Evolutionary conservation across 176 grass and related monocot genomes (phyloP).

Genomic region (Musa schizocarpa): DNA sequence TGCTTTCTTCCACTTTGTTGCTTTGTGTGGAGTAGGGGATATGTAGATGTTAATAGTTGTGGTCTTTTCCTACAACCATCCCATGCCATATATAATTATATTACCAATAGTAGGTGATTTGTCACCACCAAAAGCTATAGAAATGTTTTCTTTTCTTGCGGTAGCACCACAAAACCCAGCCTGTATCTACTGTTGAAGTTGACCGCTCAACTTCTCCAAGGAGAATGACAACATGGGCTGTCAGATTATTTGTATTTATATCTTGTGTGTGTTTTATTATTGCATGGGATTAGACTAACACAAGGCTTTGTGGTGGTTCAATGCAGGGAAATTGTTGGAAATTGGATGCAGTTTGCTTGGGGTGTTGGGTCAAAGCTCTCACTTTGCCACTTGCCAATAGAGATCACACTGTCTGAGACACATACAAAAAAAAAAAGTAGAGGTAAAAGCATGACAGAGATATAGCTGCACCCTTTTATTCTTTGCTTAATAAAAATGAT

Average conservation of each 20-base stretch:
- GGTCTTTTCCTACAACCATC: no score
- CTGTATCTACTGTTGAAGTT: not conserved
- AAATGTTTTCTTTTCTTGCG: no score
- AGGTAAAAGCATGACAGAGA: not conserved
- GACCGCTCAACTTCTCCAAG: not conserved
- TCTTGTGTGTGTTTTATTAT: not conserved
- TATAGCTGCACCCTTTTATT: not conserved
- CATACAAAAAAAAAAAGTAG: no score
- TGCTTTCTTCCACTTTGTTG: not conserved
- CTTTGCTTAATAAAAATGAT: not conserved
- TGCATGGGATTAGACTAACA: no score
- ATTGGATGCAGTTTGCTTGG: constrained; percentile 48
- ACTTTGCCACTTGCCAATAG: constrained; percentile 47
- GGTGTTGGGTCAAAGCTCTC: constrained; percentile 37
- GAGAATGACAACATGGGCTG: not conserved
- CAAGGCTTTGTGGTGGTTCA: not conserved
- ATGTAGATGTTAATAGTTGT: no score
- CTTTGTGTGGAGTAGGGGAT: no score
- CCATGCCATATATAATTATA: no score
- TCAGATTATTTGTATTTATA: not conserved
- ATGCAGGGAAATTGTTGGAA: constrained; percentile 71
- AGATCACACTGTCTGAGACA: no score
- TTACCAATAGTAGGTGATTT: no score
- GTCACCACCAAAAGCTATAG: no score
- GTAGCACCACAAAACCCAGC: no score